Base-by-base conservation (phyloP, 2,329 filamentous ascomycete species). In the Hirsutella minnesotensis region DNA sequence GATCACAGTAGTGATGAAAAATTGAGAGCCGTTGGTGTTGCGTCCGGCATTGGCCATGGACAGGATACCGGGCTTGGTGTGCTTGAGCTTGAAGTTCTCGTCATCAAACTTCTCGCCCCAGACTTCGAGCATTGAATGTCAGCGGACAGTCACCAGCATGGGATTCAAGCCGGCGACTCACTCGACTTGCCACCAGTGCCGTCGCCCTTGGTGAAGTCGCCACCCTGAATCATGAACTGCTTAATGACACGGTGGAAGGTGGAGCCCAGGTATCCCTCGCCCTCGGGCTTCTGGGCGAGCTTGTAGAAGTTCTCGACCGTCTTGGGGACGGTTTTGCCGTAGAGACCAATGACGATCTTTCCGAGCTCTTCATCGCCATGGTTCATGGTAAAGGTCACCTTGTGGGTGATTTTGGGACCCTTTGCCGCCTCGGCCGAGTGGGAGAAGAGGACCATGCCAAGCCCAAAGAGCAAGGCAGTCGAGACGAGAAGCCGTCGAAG, bases 11-110 rank as follows among this genome's bases (percentile, higher is more conserved):
- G 86, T 92, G 63, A 92, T 89, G 75, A 92, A 92, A 73, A 92
- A 92, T 63, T 92, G 86, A 46, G 82, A 87, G 60, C 86, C 85
- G 61, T 89, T 89, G 72, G 86, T 92, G 66, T 92, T 84, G 64
- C 79, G 77, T 64, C 85, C 85, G 47, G 83, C 77, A 68, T 89
- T 89, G 65, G 83, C 86, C 86, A 87, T 92, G 66, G 83, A 87
- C 51, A 92, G 70, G 41, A 86, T 69, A 57, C 86, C 86, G 66
- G 80, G 82, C 77, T 87, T 88, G 72, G 74, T 77, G 79, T 94
- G 86, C 76, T 88, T 89, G 61, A 90, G 75, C 81, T 92, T 90
- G 77, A 94, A 92, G 82, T 90, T 92, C 80, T 94, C 86, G 57
- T 94, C 86, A 51, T 77, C 67, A 69, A 92, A 92, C 68, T 85